A percentile compares a stretch with the other conserved stretches of the same genome.
phyloP scores from a whole-genome alignment of 441 rosid genomes.

The Macaranga tanarius region DNA sequence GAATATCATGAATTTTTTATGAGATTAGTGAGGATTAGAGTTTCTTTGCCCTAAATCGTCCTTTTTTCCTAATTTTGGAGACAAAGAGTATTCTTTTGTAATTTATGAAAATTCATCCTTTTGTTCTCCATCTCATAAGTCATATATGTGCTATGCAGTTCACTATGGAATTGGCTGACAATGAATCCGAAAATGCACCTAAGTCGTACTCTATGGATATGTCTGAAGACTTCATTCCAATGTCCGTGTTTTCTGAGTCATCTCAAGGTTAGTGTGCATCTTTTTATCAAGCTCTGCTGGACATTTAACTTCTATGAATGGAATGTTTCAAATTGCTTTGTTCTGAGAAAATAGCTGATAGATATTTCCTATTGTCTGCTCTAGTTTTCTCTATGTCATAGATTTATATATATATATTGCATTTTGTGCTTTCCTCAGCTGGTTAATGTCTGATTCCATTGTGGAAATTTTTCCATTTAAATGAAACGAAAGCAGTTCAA shows the following conservation, averaged over 20 bases:
- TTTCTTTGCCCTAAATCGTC: not conserved
- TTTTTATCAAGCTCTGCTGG: not conserved
- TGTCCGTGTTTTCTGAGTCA: slow-evolving; percentile 64
- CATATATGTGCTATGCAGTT: slow-evolving; percentile 41
- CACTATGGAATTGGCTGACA: slow-evolving; percentile 64
- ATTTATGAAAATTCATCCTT: not conserved
- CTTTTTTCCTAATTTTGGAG: not conserved
- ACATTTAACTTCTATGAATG: not conserved
- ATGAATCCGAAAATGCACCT: slow-evolving; percentile 54
- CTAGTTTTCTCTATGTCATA: no score
- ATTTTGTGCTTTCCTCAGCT: not conserved
- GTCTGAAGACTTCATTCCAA: slow-evolving; percentile 79
- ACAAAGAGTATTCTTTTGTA: not conserved
- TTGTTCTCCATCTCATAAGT: slow-evolving; percentile 1
- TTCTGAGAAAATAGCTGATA: not conserved
- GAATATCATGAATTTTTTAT: not conserved
- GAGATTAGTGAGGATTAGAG: not conserved
- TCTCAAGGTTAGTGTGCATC: slow-evolving; percentile 54
- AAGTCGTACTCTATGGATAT: slow-evolving; percentile 78
- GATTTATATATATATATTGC: not conserved
- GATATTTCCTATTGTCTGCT: not conserved
- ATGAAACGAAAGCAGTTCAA: not conserved
- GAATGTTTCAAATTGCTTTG: not conserved
- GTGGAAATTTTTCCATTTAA: not conserved
- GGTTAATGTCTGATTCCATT: not conserved